Conservation (phyloP, 805 yeast species). For the Saccharomyces mikatae region DNA sequence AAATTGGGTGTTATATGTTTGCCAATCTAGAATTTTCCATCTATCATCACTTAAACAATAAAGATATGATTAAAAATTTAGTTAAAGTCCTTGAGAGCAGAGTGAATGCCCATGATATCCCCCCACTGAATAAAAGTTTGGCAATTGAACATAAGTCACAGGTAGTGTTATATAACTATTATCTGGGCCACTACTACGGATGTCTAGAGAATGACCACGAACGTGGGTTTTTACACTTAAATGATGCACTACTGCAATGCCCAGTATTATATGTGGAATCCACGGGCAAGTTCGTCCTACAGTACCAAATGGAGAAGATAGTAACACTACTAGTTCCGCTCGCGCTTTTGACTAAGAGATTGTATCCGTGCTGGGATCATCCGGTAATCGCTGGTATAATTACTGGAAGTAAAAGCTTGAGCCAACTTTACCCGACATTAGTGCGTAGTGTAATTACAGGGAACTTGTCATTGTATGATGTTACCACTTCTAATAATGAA, state of each 20-base stretch:
- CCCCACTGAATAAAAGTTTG: constrained; percentile 7
- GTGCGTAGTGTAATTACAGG: constrained; percentile 46
- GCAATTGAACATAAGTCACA: constrained; percentile 39
- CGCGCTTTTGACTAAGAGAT: constrained; percentile 40
- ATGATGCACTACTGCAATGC: constrained; percentile 35
- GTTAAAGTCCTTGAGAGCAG: constrained; percentile 56
- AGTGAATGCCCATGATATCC: constrained; percentile 19
- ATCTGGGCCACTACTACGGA: constrained; percentile 56
- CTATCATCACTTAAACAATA: constrained; percentile 57
- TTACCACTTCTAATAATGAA: constrained; percentile 38
- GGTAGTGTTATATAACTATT: constrained; percentile 56
- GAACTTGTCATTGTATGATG: constrained; percentile 45
- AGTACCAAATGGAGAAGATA: constrained; percentile 32
- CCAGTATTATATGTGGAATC: constrained; percentile 1
- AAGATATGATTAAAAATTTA: constrained; percentile 66
- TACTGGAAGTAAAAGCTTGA: not conserved
- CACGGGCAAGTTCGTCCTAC: not conserved
- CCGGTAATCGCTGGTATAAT: constrained; percentile 32
- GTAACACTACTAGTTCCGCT: constrained; percentile 58
- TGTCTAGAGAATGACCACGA: constrained; percentile 51
- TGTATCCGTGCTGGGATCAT: constrained; percentile 36
- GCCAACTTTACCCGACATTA: constrained; percentile 37
- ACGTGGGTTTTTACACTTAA: constrained; percentile 44
- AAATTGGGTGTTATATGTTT: constrained; percentile 60
- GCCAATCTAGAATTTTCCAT: constrained; percentile 61